These are phyloP conservation scores for Voacanga thouarsii DNA, from an alignment of 257 asterid species.

Conservation along the genomic window DNA sequence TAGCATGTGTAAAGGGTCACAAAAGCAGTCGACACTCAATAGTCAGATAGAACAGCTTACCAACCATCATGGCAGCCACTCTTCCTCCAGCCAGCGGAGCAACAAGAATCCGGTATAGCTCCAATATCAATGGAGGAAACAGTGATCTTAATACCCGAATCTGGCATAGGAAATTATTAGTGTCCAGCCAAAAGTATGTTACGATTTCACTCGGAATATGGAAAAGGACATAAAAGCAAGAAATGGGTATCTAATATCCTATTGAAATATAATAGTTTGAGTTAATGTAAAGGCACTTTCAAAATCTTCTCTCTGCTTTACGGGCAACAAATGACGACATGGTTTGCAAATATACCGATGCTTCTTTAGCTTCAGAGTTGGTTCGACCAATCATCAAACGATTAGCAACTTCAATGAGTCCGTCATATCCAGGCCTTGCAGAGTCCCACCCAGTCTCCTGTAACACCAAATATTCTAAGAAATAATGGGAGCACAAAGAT, in stretches of 20 bases:
- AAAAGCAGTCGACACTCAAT: too few species aligned
- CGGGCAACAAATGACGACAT: not conserved
- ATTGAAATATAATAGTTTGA: too few species aligned
- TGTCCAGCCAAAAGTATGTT: not conserved
- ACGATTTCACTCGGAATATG: not conserved
- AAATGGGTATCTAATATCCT: not conserved
- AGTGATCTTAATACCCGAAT: slow-evolving; percentile 58
- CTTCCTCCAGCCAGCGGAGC: slow-evolving; percentile 69
- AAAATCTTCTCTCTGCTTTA: not conserved
- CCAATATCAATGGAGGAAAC: slow-evolving; percentile 63
- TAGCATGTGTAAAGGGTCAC: not conserved
- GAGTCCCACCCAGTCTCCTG: slow-evolving; percentile 90
- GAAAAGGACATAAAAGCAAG: not conserved
- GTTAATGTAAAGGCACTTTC: too few species aligned
- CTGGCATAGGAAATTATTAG: slow-evolving; percentile 27
- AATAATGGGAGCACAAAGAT: not conserved
- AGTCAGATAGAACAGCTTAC: slow-evolving; percentile 37
- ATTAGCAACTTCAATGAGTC: slow-evolving; percentile 76
- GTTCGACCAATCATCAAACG: slow-evolving; percentile 64
- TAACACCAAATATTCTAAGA: not conserved
- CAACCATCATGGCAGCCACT: slow-evolving; percentile 78
- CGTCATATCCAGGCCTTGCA: slow-evolving; percentile 72
- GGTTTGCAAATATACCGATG: slow-evolving; percentile 39
- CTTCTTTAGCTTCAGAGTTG: slow-evolving; percentile 63
- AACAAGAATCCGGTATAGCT: slow-evolving; percentile 62